A percentile compares a stretch with the other conserved stretches of the same genome.
These are phyloP conservation scores for Williopsis jadinii DNA, from an alignment of 1,139 yeast species.

Conservation along the genomic window DNA sequence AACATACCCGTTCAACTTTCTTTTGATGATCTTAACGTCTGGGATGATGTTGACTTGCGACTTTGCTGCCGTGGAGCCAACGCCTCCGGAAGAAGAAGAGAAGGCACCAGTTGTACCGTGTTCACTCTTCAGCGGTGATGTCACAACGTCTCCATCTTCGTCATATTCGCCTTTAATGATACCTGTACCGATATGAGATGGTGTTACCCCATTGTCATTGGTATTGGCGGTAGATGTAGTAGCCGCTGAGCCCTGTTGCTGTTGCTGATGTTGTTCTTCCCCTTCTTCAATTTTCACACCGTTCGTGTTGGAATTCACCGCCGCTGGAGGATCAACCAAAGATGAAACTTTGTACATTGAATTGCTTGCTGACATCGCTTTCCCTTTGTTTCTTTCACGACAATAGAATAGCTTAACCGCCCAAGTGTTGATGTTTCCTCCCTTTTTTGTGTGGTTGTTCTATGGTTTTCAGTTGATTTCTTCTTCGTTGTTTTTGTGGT, in stretches of 20 bases:
- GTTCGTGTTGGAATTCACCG: not conserved
- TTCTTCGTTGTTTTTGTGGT: no score
- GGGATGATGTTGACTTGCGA: conserved; percentile 20
- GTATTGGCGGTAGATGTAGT: no score
- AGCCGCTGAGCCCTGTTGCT: no score
- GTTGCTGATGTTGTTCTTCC: not conserved
- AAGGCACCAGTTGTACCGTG: not conserved
- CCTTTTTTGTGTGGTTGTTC: no score
- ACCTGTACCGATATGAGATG: no score
- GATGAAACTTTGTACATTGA: conserved; percentile 8
- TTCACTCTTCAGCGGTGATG: conserved; percentile 1
- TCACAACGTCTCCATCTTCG: no score
- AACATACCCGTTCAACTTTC: conserved; percentile 85
- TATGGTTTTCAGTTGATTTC: no score
- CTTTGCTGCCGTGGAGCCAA: not conserved
- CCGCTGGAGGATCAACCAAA: conserved; percentile 16
- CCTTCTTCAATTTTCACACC: not conserved
- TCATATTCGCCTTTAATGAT: no score
- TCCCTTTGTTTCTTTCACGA: no score
- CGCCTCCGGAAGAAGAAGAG: not conserved
- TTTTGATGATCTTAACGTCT: conserved; percentile 52
- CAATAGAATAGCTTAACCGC: no score
- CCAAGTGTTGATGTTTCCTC: no score
- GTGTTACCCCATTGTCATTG: no score
- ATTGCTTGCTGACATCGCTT: conserved; percentile 2